Conservation (phyloP, 495 filamentous ascomycete genomes). For the Hypoxylon cercidicola region DNA sequence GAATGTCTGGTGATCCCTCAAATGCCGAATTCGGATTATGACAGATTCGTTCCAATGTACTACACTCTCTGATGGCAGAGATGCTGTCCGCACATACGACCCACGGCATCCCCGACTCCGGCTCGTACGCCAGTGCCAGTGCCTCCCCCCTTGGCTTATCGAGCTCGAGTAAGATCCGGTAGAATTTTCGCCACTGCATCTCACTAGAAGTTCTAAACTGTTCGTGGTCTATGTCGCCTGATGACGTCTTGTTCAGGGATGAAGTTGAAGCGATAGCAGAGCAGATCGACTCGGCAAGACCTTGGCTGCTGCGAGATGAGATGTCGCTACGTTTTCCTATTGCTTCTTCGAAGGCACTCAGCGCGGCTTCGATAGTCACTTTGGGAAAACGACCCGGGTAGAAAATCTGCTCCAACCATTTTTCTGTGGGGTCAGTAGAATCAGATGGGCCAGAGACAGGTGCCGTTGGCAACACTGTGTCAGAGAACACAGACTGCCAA, state of each 20-base stretch:
- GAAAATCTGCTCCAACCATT: conserved; percentile 80
- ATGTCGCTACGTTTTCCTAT: conserved; percentile 54
- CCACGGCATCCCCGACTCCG: conserved; percentile 78
- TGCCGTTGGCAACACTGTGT: conserved; percentile 65
- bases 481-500: conserved; percentile 78
- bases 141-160: conserved; percentile 85
- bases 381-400: conserved; percentile 80
- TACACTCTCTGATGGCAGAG: conserved; percentile 81
- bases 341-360: conserved; percentile 76
- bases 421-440: conserved; percentile 69
- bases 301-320: conserved; percentile 56
- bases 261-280: conserved; percentile 73
- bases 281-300: conserved; percentile 74
- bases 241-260: conserved; percentile 65
- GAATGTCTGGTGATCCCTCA: conserved; percentile 48
- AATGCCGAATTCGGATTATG: conserved; percentile 61
- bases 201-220: conserved; percentile 76
- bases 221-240: conserved; percentile 76
- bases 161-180: conserved; percentile 83
- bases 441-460: conserved; percentile 68
- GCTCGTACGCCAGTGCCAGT: conserved; percentile 78
- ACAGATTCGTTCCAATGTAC: conserved; percentile 74
- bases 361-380: conserved; percentile 82
- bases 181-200: conserved; percentile 90
- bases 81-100: conserved; percentile 81